Evolutionary conservation across 345 rosid genomes (phyloP).

Genomic region (Populus alba): DNA sequence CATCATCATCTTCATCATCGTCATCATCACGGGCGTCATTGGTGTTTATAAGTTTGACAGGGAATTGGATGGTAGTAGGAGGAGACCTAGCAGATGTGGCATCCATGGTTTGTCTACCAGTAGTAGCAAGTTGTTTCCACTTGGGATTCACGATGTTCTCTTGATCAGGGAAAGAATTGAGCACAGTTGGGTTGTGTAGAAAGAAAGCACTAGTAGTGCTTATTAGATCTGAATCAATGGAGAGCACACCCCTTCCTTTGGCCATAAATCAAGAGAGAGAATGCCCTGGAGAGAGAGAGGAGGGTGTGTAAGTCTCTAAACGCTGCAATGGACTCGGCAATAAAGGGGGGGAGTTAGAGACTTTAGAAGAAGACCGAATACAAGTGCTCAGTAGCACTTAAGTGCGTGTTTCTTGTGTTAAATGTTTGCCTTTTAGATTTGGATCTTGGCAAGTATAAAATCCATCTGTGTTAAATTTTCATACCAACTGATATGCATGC

Average conservation of each 20-base stretch:
- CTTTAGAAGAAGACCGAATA: conserved; percentile 42
- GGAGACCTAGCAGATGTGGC: conserved; percentile 17
- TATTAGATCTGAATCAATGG: conserved; percentile 54
- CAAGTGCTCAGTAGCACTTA: background rate
- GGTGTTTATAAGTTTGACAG: conserved; percentile 30
- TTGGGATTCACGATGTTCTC: background rate
- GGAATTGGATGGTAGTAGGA: conserved; percentile 44
- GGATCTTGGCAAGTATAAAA: background rate
- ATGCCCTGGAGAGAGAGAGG: conserved; percentile 21
- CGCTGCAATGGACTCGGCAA: conserved; percentile 74
- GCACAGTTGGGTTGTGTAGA: conserved; percentile 36
- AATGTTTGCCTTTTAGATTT: background rate
- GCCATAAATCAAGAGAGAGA: conserved; percentile 48
- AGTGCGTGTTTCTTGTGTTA: background rate
- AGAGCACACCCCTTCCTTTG: conserved; percentile 47
- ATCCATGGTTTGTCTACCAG: background rate
- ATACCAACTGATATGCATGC: too few species aligned
- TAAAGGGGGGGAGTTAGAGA: conserved; percentile 40
- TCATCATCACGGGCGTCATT: background rate
- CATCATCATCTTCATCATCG: background rate
- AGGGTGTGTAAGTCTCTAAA: conserved; percentile 27
- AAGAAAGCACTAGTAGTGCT: conserved; percentile 19
- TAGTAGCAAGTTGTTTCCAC: background rate
- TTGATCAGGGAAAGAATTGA: conserved; percentile 44
- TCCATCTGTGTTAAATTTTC: background rate